These are phyloP conservation scores for Linanthus parryae DNA, from an alignment of 148 eudicot species.

Conservation along the genomic window DNA sequence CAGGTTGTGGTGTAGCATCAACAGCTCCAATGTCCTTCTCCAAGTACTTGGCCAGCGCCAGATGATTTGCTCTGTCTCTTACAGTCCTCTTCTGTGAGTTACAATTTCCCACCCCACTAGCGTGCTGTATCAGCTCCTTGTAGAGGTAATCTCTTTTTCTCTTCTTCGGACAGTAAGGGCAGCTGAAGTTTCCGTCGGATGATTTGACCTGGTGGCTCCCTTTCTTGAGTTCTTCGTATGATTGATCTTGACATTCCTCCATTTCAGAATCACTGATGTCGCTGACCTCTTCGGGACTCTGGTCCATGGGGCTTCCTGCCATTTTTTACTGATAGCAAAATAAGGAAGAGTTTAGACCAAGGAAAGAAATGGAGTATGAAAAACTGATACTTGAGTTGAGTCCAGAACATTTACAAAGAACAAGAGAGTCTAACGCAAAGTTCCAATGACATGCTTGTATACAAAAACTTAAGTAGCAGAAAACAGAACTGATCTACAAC, in stretches of 20 bases:
- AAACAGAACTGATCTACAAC: too few relatives aligned
- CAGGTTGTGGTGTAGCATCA: slow-evolving; percentile 40
- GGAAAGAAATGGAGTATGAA: too few relatives aligned
- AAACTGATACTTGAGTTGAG: too few relatives aligned
- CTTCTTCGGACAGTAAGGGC: slow-evolving; percentile 82
- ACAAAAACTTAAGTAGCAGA: too few relatives aligned
- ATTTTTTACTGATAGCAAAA: background rate
- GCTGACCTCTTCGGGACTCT: slow-evolving; percentile 64
- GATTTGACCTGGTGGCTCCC: slow-evolving; percentile 47
- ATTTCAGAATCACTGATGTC: slow-evolving; percentile 78
- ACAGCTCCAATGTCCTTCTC: slow-evolving; percentile 35
- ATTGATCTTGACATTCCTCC: slow-evolving; percentile 58
- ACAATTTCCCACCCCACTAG: slow-evolving; percentile 64
- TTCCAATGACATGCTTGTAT: too few relatives aligned
- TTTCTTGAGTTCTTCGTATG: slow-evolving; percentile 56
- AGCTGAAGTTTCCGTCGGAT: slow-evolving; percentile 52
- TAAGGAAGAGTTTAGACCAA: too few relatives aligned
- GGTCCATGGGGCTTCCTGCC: slow-evolving; percentile 32
- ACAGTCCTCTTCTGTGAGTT: slow-evolving; percentile 63
- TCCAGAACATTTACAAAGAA: too few relatives aligned
- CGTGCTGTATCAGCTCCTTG: slow-evolving; percentile 82
- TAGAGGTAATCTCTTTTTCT: slow-evolving; percentile 58
- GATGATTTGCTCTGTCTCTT: slow-evolving; percentile 84
- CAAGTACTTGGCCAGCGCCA: slow-evolving; percentile 67
- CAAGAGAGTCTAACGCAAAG: too few relatives aligned